These are phyloP conservation scores for Epichloe bromicola DNA, from an alignment of 2,329 filamentous ascomycete species.

Conservation along the genomic window DNA sequence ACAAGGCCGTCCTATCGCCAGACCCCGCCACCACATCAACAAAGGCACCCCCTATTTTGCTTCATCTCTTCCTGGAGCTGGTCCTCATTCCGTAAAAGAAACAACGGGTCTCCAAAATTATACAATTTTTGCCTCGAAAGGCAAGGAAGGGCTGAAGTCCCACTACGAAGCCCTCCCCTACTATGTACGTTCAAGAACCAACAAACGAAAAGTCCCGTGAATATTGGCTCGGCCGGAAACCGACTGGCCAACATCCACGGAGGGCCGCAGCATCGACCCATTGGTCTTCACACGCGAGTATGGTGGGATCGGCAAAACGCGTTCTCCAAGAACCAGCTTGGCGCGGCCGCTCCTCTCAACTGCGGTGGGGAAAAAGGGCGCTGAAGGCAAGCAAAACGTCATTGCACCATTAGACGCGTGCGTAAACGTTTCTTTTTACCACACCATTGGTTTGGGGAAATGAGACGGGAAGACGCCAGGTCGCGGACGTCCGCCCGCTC, in stretches of 20 bases:
- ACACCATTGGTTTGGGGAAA: constrained; percentile 16
- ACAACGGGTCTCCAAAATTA: constrained; percentile 14
- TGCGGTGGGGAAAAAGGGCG: constrained; percentile 15
- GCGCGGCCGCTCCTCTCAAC: constrained; percentile 16
- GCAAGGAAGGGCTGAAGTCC: constrained; percentile 1
- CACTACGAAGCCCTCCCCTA: background rate
- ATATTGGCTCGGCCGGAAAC: constrained; percentile 10
- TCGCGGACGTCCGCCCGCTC: constrained; percentile 13
- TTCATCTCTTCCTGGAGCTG: constrained; percentile 11
- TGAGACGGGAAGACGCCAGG: constrained; percentile 12
- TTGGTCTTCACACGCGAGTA: constrained; percentile 20
- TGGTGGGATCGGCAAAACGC: constrained; percentile 8
- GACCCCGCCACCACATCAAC: constrained; percentile 19
- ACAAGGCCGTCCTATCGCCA: constrained; percentile 15
- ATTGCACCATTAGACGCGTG: background rate
- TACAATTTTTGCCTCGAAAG: constrained; percentile 1
- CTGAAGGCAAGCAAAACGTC: constrained; percentile 9
- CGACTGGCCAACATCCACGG: constrained; percentile 15
- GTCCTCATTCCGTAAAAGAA: constrained; percentile 11
- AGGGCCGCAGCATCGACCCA: constrained; percentile 44
- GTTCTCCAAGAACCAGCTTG: constrained; percentile 32
- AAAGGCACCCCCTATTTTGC: constrained; percentile 3
- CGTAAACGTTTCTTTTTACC: background rate
- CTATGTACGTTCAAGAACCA: constrained; percentile 16
- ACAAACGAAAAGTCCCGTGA: constrained; percentile 19